Percentiles rank a stretch among this genome's conserved stretches.
Conservation (phyloP, 306 rosid species). For the Boehmeria nivea region DNA sequence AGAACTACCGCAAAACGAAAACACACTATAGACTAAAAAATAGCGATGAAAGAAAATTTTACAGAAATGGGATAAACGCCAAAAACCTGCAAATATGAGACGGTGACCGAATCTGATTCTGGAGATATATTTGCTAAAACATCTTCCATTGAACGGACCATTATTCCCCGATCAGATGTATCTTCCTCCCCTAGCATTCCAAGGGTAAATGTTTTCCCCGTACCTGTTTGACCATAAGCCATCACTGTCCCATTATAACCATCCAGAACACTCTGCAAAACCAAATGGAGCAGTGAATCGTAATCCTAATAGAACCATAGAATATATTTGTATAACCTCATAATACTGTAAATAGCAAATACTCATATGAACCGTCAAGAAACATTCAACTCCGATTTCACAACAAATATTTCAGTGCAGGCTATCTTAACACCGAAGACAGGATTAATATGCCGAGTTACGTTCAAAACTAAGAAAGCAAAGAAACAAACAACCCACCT, state of each 20-base stretch:
- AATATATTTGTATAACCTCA: too few species aligned
- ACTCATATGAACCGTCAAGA: slow-evolving; percentile 14
- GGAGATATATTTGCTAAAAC: slow-evolving; percentile 67
- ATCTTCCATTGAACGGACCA: slow-evolving; percentile 98
- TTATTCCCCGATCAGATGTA: slow-evolving; percentile 80
- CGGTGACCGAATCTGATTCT: slow-evolving; percentile 65
- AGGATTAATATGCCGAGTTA: too few species aligned
- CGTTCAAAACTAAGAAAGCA: not conserved
- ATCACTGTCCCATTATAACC: slow-evolving; percentile 98
- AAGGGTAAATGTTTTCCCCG: slow-evolving; percentile 95
- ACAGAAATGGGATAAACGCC: not conserved
- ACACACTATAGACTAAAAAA: too few species aligned
- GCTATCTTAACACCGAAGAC: too few species aligned
- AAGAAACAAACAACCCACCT: slow-evolving; percentile 42
- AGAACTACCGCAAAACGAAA: too few species aligned
- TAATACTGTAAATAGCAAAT: too few species aligned
- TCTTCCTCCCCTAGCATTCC: slow-evolving; percentile 85
- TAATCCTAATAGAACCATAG: not conserved
- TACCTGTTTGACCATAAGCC: slow-evolving; percentile 99
- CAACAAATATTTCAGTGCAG: too few species aligned
- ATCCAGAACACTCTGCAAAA: slow-evolving; percentile 80
- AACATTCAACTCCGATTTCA: too few species aligned
- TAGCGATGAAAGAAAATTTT: too few species aligned
- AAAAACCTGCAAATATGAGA: slow-evolving; percentile 80
- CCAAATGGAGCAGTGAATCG: slow-evolving; percentile 1